A percentile compares a stretch with the other conserved stretches of the same genome.
Evolutionary conservation across 2,329 filamentous ascomycete species (phyloP).

Genomic region (Pseudogymnoascus sp.): DNA sequence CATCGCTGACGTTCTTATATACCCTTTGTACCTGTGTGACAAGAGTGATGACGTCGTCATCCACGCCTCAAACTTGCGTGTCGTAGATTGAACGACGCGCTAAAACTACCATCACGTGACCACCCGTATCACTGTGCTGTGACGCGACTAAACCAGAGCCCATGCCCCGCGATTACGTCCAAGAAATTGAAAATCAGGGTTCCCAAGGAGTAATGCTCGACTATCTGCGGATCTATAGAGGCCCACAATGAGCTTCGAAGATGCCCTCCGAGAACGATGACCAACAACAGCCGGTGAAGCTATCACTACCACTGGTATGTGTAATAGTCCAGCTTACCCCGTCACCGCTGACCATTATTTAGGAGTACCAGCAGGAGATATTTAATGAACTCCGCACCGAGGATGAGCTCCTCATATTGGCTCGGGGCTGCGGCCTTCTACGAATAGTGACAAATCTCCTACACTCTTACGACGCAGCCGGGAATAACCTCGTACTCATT

Average conservation of each 20-base stretch:
- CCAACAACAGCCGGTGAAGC: slow-evolving; percentile 62
- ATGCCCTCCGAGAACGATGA: slow-evolving; percentile 35
- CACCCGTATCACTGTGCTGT: not conserved
- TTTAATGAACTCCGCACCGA: slow-evolving; percentile 84
- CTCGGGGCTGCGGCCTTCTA: slow-evolving; percentile 83
- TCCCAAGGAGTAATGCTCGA: slow-evolving; percentile 1
- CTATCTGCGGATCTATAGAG: not conserved
- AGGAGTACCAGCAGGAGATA: slow-evolving; percentile 90
- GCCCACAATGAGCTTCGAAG: slow-evolving; percentile 14
- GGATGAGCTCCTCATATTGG: slow-evolving; percentile 89
- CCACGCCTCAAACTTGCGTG: slow-evolving; percentile 6
- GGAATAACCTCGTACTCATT: slow-evolving; percentile 84
- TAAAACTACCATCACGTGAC: not conserved
- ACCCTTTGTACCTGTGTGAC: not conserved
- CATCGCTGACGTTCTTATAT: slow-evolving; percentile 1
- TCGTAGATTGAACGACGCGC: not conserved
- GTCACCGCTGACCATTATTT: slow-evolving; percentile 14
- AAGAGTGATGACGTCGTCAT: not conserved
- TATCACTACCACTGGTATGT: slow-evolving; percentile 66
- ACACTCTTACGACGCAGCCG: slow-evolving; percentile 92
- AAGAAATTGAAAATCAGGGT: not conserved
- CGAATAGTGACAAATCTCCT: slow-evolving; percentile 92
- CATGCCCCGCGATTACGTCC: not conserved
- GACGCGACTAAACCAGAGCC: not conserved
- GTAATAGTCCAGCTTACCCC: not conserved